Conservation (phyloP, 352 stramenopile species). For the Globisporangium spinosum region DNA sequence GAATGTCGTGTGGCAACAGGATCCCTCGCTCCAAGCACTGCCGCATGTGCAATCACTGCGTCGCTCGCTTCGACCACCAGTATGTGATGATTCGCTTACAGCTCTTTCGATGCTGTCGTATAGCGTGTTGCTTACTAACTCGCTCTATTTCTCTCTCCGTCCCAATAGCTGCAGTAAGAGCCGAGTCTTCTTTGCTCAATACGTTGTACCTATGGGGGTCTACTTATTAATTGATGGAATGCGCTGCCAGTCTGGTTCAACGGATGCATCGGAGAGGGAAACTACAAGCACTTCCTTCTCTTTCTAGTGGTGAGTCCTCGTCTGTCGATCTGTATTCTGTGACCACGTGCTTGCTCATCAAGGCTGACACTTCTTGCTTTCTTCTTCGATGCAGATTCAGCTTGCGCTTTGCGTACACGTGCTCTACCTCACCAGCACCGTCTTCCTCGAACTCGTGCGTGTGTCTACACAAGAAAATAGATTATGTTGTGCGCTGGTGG, state of each 20-base stretch:
- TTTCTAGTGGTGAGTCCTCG: conserved; percentile 40
- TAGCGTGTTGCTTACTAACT: not conserved
- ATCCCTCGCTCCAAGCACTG: conserved; percentile 89
- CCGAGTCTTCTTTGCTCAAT: not conserved
- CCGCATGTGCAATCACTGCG: conserved; percentile 83
- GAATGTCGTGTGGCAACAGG: conserved; percentile 22
- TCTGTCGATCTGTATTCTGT: not conserved
- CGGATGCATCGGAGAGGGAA: conserved; percentile 74
- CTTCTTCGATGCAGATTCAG: conserved; percentile 29
- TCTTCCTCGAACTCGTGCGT: conserved; percentile 48
- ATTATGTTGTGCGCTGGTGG: not conserved
- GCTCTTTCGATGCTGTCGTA: no score
- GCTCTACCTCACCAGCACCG: conserved; percentile 47
- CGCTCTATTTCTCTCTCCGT: not conserved
- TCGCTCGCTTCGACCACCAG: conserved; percentile 89
- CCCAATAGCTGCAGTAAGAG: conserved; percentile 35
- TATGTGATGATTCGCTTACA: conserved; percentile 29
- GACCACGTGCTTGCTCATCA: not conserved
- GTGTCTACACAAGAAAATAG: not conserved
- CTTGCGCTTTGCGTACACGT: conserved; percentile 45
- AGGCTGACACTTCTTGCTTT: not conserved
- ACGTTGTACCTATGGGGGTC: not conserved
- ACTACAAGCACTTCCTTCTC: conserved; percentile 74
- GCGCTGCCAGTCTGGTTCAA: conserved; percentile 71
- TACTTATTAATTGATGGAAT: not conserved